phyloP scores from a whole-genome alignment of 495 filamentous ascomycete species.

The Daldinia grandis region DNA sequence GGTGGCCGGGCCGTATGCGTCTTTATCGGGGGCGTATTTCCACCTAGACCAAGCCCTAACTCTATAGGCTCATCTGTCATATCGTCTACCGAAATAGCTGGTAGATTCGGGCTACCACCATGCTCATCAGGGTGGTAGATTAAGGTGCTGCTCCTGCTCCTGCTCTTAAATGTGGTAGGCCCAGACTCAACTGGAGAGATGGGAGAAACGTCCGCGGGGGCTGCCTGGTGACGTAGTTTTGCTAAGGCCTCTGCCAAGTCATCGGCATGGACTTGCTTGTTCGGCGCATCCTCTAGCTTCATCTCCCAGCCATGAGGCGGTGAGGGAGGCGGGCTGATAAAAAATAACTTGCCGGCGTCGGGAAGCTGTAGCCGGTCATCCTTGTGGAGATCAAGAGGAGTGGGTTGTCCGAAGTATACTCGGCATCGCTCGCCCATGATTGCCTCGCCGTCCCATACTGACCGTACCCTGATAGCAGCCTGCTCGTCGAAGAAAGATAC shows the following conservation, averaged over 20 bases:
- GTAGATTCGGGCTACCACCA: constrained; percentile 77
- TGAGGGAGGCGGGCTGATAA: constrained; percentile 91
- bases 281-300: constrained; percentile 87
- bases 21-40: constrained; percentile 62
- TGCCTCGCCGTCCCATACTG: constrained; percentile 72
- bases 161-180: constrained; percentile 27
- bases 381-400: constrained; percentile 60
- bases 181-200: constrained; percentile 47
- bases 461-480: constrained; percentile 75
- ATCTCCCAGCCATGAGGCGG: constrained; percentile 95
- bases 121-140: constrained; percentile 81
- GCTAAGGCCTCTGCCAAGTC: constrained; percentile 85
- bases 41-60: constrained; percentile 50
- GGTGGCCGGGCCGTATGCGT: constrained; percentile 85
- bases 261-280: constrained; percentile 90
- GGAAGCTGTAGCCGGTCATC: constrained; percentile 81
- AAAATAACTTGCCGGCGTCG: constrained; percentile 90
- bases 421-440: constrained; percentile 75
- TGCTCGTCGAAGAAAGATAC: constrained; percentile 81
- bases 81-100: constrained; percentile 91
- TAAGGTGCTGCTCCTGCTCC: constrained; percentile 67
- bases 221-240: constrained; percentile 61
- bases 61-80: constrained; percentile 69
- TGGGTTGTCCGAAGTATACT: constrained; percentile 89
- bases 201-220: constrained; percentile 40